Evolutionary conservation across 1,284 basidiomycete genomes (phyloP).

Genomic region (Porogramme epimiltina): DNA sequence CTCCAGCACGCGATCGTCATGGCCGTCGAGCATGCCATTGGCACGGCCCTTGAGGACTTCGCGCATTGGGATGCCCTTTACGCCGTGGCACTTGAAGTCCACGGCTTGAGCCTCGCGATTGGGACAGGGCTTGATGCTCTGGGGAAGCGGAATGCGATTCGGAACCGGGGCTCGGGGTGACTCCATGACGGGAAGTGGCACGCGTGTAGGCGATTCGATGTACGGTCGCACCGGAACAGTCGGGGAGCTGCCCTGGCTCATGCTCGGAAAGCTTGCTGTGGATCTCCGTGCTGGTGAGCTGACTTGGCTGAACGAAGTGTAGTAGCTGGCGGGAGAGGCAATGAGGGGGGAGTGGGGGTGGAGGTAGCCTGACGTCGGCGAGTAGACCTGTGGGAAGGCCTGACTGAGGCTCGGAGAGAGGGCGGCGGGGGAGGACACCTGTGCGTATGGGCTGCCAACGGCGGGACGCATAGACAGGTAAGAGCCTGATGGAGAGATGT

Average conservation of each 20-base stretch:
- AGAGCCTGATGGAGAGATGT: constrained; percentile 2
- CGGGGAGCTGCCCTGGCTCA: constrained; percentile 2
- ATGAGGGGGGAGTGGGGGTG: constrained; percentile 2
- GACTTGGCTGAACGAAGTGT: neutral
- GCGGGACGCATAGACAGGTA: neutral
- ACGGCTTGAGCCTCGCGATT: constrained; percentile 4
- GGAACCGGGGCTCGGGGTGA: no score
- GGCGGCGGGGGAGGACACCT: neutral
- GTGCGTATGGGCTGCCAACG: constrained; percentile 2
- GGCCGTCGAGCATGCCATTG: constrained; percentile 8
- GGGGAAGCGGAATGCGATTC: neutral
- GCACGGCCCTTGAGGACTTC: constrained; percentile 11
- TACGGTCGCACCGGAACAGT: neutral
- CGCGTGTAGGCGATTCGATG: neutral
- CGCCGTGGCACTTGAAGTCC: constrained; percentile 12
- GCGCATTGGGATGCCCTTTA: constrained; percentile 18
- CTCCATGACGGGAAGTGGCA: neutral
- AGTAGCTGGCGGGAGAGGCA: constrained; percentile 9
- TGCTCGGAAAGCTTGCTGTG: neutral
- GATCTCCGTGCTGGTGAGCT: constrained; percentile 6
- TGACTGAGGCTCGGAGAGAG: neutral
- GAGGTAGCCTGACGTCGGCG: neutral
- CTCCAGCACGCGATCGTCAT: constrained; percentile 17
- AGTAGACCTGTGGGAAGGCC: neutral
- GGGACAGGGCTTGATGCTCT: neutral